phyloP scores from a whole-genome alignment of 176 grass and related monocot species.

The Oryza glumipatula region DNA sequence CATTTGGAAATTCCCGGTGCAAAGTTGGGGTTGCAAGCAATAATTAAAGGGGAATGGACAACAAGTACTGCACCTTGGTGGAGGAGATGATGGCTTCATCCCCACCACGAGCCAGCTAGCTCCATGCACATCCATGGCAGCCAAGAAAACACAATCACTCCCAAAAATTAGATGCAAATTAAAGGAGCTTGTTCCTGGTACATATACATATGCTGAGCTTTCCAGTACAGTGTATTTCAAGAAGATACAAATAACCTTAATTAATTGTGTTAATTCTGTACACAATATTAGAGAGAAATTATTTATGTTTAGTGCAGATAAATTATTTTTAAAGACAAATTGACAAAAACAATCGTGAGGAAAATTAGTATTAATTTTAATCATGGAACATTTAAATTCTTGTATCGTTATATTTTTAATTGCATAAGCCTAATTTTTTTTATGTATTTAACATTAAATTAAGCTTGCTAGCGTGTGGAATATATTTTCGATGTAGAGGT shows the following conservation, averaged over 20 bases:
- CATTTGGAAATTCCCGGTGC: slow-evolving; percentile 57
- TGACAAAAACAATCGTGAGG: not conserved
- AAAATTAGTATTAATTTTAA: too few species aligned
- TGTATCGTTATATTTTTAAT: too few species aligned
- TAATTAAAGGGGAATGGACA: slow-evolving; percentile 62
- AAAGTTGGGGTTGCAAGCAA: slow-evolving; percentile 54
- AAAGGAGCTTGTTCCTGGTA: not conserved
- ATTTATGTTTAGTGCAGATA: not conserved
- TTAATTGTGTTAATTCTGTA: not conserved
- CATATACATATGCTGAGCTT: not conserved
- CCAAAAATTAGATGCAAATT: not conserved
- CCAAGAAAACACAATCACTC: slow-evolving; percentile 34
- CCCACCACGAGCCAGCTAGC: slow-evolving; percentile 47
- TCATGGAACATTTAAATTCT: too few species aligned
- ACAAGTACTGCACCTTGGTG: slow-evolving; percentile 54
- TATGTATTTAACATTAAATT: too few species aligned
- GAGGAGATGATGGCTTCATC: slow-evolving; percentile 59
- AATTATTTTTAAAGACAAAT: not conserved
- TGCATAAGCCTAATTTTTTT: too few species aligned
- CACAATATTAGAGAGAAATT: not conserved
- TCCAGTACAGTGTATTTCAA: not conserved
- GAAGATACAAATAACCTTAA: not conserved
- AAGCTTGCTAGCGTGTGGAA: too few species aligned
- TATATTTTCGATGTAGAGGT: too few species aligned
- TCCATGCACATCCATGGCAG: slow-evolving; percentile 40